phyloP scores from a whole-genome alignment of 768 basidiomycete species.

The Lactarius indigo region DNA sequence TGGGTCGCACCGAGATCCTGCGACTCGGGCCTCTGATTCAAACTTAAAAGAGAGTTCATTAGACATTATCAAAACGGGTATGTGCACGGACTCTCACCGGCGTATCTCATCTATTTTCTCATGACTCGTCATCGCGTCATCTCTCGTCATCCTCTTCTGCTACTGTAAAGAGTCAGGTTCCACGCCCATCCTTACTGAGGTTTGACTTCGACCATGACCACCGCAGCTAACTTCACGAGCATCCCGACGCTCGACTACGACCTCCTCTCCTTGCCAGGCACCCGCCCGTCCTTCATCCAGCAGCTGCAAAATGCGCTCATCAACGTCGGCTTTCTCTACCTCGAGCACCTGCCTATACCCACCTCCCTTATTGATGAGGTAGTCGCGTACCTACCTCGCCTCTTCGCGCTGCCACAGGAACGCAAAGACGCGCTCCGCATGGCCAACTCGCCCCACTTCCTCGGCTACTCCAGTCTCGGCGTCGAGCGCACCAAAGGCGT shows the following conservation, averaged over 20 bases:
- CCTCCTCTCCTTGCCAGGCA: slow-evolving; percentile 39
- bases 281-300: slow-evolving; percentile 51
- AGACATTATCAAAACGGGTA: too few species aligned
- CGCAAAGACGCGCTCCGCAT: slow-evolving; percentile 72
- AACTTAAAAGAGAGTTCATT: too few species aligned
- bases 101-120: too few species aligned
- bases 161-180: too few species aligned
- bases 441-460: slow-evolving; percentile 72
- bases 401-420: slow-evolving; percentile 68
- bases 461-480: slow-evolving; percentile 72
- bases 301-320: slow-evolving; percentile 70
- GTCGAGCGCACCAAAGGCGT: slow-evolving; percentile 71
- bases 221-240: slow-evolving; percentile 45
- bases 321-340: slow-evolving; percentile 80
- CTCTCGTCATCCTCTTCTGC: too few species aligned
- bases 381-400: slow-evolving; percentile 56
- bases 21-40: too few species aligned
- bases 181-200: neutral
- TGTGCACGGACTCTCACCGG: too few species aligned
- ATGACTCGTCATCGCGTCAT: too few species aligned
- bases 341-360: slow-evolving; percentile 60
- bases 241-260: slow-evolving; percentile 71
- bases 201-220: neutral
- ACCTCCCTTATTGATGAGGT: slow-evolving; percentile 46
- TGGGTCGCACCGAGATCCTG: too few species aligned